A percentile compares a stretch with the other conserved stretches of the same genome.
Evolutionary conservation across 164 flowering plant genomes (phyloP).

Genomic region (Chloranthus sessilifolius): DNA sequence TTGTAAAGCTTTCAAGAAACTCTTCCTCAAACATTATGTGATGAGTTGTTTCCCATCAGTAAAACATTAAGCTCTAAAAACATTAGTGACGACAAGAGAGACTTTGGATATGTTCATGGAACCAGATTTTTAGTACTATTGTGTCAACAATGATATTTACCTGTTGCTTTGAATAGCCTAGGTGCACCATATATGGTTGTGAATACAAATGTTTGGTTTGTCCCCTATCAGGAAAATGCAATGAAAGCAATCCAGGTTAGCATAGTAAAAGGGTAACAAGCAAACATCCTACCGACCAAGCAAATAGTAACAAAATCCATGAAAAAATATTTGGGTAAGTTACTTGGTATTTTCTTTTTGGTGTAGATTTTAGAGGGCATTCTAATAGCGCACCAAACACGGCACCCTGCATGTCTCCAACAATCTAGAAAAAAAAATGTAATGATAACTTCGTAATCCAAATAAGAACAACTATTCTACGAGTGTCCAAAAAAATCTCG

Average conservation of each 20-base stretch:
- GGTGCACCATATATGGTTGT: slow-evolving; percentile 92
- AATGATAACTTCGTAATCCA: too few relatives aligned
- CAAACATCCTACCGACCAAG: neutral
- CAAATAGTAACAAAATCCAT: slow-evolving; percentile 2
- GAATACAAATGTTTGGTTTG: slow-evolving; percentile 82
- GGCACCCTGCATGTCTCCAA: slow-evolving; percentile 87
- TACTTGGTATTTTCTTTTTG: slow-evolving; percentile 95
- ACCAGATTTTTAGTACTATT: too few relatives aligned
- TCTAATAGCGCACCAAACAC: slow-evolving; percentile 92
- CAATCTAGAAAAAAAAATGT: too few relatives aligned
- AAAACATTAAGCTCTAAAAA: too few relatives aligned
- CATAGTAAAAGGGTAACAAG: slow-evolving; percentile 2
- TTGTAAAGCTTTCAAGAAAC: too few relatives aligned
- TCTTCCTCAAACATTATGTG: too few relatives aligned
- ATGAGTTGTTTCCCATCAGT: too few relatives aligned
- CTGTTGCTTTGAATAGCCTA: slow-evolving; percentile 89
- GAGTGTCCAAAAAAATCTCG: neutral
- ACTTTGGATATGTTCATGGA: too few relatives aligned
- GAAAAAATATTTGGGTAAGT: slow-evolving; percentile 7
- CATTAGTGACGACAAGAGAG: too few relatives aligned
- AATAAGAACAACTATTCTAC: too few relatives aligned
- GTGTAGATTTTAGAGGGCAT: slow-evolving; percentile 75
- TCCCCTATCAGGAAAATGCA: slow-evolving; percentile 50
- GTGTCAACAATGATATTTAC: too few relatives aligned
- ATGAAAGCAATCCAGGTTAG: neutral